phyloP scores from a whole-genome alignment of 169 alveolate species.

The Plasmodium sp. region DNA sequence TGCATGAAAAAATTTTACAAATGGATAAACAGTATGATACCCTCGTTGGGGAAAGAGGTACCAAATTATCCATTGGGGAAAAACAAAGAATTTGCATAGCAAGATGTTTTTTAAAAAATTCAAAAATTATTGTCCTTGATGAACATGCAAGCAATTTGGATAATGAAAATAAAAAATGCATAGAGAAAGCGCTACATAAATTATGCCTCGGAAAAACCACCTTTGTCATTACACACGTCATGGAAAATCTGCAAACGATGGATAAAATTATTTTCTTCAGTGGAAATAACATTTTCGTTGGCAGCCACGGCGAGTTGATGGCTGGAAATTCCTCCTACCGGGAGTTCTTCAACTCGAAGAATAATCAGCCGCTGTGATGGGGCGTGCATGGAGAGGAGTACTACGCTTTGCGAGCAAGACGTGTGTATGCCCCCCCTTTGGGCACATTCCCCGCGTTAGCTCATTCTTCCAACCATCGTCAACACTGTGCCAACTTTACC shows the following conservation, averaged over 20 bases:
- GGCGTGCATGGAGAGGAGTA: not conserved
- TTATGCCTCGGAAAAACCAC: slow-evolving; percentile 74
- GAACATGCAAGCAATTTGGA: slow-evolving; percentile 99
- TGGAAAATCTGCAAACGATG: slow-evolving; percentile 59
- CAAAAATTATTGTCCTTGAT: slow-evolving; percentile 96
- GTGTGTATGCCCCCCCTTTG: not conserved
- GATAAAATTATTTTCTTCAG: slow-evolving; percentile 56
- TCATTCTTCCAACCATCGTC: not conserved
- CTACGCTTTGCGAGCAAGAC: not conserved
- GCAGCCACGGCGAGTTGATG: slow-evolving; percentile 39
- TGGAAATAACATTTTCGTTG: slow-evolving; percentile 62
- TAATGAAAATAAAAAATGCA: slow-evolving; percentile 86
- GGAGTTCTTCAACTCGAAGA: slow-evolving; percentile 25
- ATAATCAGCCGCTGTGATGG: not conserved
- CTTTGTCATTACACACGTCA: slow-evolving; percentile 60
- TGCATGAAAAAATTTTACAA: slow-evolving; percentile 66
- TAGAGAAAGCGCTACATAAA: slow-evolving; percentile 64
- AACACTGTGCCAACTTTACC: not conserved
- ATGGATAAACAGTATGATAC: slow-evolving; percentile 86
- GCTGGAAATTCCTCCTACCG: not conserved
- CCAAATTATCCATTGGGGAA: slow-evolving; percentile 98
- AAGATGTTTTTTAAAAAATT: slow-evolving; percentile 95
- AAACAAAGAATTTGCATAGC: slow-evolving; percentile 98
- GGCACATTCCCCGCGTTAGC: not conserved
- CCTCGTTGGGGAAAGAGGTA: slow-evolving; percentile 98